These are phyloP conservation scores for Euphorbia peplus DNA, from an alignment of 345 rosid species.

Conservation along the genomic window DNA sequence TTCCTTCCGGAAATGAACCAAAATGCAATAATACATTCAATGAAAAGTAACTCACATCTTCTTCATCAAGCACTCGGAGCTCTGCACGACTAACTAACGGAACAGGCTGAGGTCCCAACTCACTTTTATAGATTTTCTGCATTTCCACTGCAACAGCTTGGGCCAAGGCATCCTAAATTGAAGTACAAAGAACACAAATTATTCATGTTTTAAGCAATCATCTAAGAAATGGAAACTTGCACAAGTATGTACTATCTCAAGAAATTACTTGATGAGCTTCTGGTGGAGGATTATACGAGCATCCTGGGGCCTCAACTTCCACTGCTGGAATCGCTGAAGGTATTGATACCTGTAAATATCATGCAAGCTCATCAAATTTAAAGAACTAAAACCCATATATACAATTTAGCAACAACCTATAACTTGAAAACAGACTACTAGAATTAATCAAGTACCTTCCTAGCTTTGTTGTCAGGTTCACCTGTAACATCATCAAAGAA, in stretches of 20 bases:
- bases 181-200: neutral
- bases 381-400: neutral
- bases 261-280: conserved; percentile 75
- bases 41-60: conserved; percentile 48
- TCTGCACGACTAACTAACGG: conserved; percentile 68
- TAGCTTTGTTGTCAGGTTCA: conserved; percentile 34
- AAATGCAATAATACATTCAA: neutral
- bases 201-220: neutral
- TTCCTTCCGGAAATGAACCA: neutral
- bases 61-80: conserved; percentile 48
- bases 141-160: conserved; percentile 95
- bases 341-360: conserved; percentile 37
- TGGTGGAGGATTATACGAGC: conserved; percentile 80
- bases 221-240: neutral
- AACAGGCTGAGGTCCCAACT: conserved; percentile 89
- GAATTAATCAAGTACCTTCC: conserved; percentile 42
- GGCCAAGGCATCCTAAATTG: conserved; percentile 74
- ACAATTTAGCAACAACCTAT: neutral
- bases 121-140: conserved; percentile 73
- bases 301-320: conserved; percentile 90
- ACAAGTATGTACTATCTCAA: neutral
- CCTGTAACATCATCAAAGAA: conserved; percentile 34
- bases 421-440: neutral
- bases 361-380: neutral
- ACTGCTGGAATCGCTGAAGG: conserved; percentile 78